Base-by-base conservation (phyloP, 2,329 filamentous ascomycete species). In the Trichoderma hamatum region DNA sequence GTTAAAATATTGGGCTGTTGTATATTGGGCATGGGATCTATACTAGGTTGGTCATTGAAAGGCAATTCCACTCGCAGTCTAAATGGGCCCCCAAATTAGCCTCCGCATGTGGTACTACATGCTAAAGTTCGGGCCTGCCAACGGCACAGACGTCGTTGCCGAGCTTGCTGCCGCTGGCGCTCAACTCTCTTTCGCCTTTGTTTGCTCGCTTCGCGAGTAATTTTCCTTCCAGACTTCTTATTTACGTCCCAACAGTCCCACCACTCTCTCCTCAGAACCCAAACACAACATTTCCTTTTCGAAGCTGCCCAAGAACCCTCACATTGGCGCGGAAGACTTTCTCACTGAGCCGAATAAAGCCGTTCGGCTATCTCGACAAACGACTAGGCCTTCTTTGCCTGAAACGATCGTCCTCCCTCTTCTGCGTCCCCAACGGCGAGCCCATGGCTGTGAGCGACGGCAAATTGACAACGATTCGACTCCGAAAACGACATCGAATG, bases 371-470 rank as follows among this genome's bases (percentile, higher is more conserved):
- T 54, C 55, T 5, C 65, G 26, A 51, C 39, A 21, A 43, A 51
- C 24, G 21, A n/a, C 55, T 21, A 30, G 43, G 39, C n/a, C 14
- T 43, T 34, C 43, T 30, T 36, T 24, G 10, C 24, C 13, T 46
- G 51, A 62, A 59, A 39, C 55, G n/a, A 11, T 19, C 64, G 28
- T 39, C 24, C 30, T 26, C 30, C 51, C 21, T 34, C 39, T 63
- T 58, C 68, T 43, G 55, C 66, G 56, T 52, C 58, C 26, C 69
- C 65, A 60, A 56, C 64, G 34, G 59, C 67, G 69, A 60, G 69
- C 49, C 54, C 69, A 72, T 72, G 71, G 67, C 70, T 70, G 64
- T 65, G 61, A 59, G 34, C 58, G 63, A 56, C 69, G 49, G 67
- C 60, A 67, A 43, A 26, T 49, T 61, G 43, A 34, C 56, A 58